Percentiles rank a stretch among this genome's conserved stretches.
Evolutionary conservation across 1,284 basidiomycete species (phyloP).

Genomic region (Hymenochaete sp.): DNA sequence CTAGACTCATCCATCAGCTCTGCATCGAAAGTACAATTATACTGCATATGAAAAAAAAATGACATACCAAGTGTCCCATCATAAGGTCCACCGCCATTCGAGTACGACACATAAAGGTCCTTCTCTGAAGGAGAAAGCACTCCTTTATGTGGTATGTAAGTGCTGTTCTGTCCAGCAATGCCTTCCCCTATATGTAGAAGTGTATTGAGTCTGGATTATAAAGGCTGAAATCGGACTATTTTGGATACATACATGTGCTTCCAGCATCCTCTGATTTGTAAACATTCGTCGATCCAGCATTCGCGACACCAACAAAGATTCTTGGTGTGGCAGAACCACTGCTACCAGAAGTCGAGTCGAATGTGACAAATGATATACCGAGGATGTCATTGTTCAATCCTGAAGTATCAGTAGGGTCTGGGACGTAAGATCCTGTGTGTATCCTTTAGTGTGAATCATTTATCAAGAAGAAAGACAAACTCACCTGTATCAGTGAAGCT

Average conservation of each 20-base stretch:
- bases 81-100: constrained; percentile 41
- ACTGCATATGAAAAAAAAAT: neutral
- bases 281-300: constrained; percentile 42
- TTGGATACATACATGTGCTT: constrained; percentile 37
- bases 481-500: constrained; percentile 46
- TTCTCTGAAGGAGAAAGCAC: constrained; percentile 50
- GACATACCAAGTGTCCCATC: constrained; percentile 36
- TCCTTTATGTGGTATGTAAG: constrained; percentile 56
- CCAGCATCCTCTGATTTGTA: constrained; percentile 51
- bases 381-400: constrained; percentile 50
- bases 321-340: constrained; percentile 47
- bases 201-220: neutral
- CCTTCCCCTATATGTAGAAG: constrained; percentile 38
- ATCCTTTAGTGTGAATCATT: neutral
- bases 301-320: constrained; percentile 61
- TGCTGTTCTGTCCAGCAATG: constrained; percentile 47
- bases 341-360: constrained; percentile 48
- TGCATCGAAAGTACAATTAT: too few species aligned
- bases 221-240: constrained; percentile 3
- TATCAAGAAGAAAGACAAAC: neutral
- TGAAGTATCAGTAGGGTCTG: constrained; percentile 44
- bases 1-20: constrained; percentile 21
- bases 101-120: constrained; percentile 49
- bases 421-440: constrained; percentile 41
- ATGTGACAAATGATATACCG: constrained; percentile 57